Conservation (phyloP, 176 grass and related monocot genomes). For the Aegilops tauschii region DNA sequence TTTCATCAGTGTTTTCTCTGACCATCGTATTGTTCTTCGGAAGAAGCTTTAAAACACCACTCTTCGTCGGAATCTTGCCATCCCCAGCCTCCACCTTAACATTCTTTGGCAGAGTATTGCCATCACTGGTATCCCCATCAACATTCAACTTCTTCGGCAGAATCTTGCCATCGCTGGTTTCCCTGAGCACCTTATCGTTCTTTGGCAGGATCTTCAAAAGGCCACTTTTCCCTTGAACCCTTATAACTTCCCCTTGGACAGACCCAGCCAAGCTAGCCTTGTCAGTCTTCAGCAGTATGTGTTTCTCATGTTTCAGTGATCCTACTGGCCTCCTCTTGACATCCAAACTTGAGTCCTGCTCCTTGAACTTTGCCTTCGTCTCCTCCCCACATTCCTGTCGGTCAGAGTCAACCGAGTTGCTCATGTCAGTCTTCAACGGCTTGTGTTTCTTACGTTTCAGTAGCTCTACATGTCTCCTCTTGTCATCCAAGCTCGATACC, state of each 20-base stretch:
- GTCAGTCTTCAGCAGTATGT: neutral
- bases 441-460: constrained; percentile 20
- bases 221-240: constrained; percentile 55
- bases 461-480: constrained; percentile 13
- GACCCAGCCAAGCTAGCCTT: neutral
- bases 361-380: constrained; percentile 17
- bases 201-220: constrained; percentile 44
- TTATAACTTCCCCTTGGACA: constrained; percentile 18
- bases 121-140: neutral
- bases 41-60: constrained; percentile 39
- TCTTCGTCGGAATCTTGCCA: constrained; percentile 21
- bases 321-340: neutral
- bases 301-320: constrained; percentile 25
- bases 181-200: constrained; percentile 4
- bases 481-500: constrained; percentile 7
- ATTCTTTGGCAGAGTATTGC: constrained; percentile 14
- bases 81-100: neutral
- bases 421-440: neutral
- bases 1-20: constrained; percentile 15
- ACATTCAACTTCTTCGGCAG: constrained; percentile 3
- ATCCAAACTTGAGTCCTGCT: neutral
- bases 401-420: neutral
- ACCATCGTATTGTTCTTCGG: constrained; percentile 19
- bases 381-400: neutral
- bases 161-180: constrained; percentile 12